Evolutionary conservation across 1,139 yeast genomes (phyloP).

Genomic region (Scheffersomyces parashehatae): DNA sequence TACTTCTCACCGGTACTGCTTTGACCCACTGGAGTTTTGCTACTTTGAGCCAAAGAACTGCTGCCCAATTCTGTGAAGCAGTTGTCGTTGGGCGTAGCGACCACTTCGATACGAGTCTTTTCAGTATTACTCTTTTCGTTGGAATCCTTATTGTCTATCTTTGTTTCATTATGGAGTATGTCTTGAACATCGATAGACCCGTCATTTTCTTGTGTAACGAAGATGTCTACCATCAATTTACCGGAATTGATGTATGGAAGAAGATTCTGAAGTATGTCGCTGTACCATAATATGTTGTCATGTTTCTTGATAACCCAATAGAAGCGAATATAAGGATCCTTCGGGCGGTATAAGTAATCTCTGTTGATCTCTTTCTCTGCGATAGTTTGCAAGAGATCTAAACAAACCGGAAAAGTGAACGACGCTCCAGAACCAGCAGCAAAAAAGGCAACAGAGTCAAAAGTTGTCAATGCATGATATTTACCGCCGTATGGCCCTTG

Average conservation of each 20-base stretch:
- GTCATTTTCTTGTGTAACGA: slow-evolving; percentile 19
- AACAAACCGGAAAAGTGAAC: slow-evolving; percentile 46
- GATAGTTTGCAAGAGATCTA: slow-evolving; percentile 32
- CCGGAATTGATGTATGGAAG: slow-evolving; percentile 24
- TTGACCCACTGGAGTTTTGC: not conserved
- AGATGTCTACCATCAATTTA: slow-evolving; percentile 22
- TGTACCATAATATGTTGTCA: slow-evolving; percentile 37
- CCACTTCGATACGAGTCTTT: too few relatives aligned
- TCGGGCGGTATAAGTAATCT: slow-evolving; percentile 39
- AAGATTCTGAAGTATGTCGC: slow-evolving; percentile 31
- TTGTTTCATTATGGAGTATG: not conserved
- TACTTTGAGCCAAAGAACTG: too few relatives aligned
- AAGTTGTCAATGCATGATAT: slow-evolving; percentile 40
- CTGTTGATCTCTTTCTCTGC: slow-evolving; percentile 21
- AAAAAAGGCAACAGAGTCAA: slow-evolving; percentile 42
- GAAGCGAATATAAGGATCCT: slow-evolving; percentile 24
- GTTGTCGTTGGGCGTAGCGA: too few relatives aligned
- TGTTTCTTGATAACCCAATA: slow-evolving; percentile 35
- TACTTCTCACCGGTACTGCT: not conserved
- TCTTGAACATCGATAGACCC: not conserved
- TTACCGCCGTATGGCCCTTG: slow-evolving; percentile 50
- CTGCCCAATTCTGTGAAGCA: too few relatives aligned
- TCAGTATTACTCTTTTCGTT: not conserved
- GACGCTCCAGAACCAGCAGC: slow-evolving; percentile 51
- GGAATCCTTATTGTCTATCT: too few relatives aligned